Conservation (phyloP, 176 grass and related monocot species). For the Pontederia paniculata region DNA sequence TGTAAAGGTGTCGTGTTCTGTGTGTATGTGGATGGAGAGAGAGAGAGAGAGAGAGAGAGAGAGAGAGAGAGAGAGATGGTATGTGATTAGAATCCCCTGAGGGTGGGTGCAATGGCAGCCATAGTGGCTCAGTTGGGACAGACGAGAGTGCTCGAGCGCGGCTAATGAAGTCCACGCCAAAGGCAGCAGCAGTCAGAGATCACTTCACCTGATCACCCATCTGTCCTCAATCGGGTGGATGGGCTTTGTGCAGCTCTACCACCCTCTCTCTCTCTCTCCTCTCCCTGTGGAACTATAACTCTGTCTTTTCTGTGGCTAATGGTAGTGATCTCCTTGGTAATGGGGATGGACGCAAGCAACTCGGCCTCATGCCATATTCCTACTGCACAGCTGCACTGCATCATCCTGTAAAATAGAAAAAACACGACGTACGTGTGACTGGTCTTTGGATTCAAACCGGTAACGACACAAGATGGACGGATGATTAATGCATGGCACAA, state of each 20-base stretch:
- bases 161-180: not conserved
- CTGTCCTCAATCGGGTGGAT: not conserved
- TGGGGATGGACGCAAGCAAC: no score
- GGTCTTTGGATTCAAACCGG: not conserved
- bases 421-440: not conserved
- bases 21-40: not conserved
- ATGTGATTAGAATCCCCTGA: not conserved
- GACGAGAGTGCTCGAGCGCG: not conserved
- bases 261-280: no score
- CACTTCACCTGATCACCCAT: not conserved
- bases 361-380: no score
- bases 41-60: no score
- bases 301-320: no score
- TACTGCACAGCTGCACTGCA: not conserved
- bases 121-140: not conserved
- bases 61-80: not conserved
- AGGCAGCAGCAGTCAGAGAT: not conserved
- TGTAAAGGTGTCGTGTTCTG: constrained; percentile 14
- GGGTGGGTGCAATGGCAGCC: constrained; percentile 1
- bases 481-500: no score
- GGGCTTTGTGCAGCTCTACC: not conserved
- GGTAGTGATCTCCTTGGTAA: no score
- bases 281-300: no score
- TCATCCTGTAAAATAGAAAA: not conserved
- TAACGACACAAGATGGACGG: not conserved